Evolutionary conservation across 352 stramenopile species (phyloP), one percentile per base, ranked within the genome.

Genomic region (Globisporangium cylindrosporum): DNA sequence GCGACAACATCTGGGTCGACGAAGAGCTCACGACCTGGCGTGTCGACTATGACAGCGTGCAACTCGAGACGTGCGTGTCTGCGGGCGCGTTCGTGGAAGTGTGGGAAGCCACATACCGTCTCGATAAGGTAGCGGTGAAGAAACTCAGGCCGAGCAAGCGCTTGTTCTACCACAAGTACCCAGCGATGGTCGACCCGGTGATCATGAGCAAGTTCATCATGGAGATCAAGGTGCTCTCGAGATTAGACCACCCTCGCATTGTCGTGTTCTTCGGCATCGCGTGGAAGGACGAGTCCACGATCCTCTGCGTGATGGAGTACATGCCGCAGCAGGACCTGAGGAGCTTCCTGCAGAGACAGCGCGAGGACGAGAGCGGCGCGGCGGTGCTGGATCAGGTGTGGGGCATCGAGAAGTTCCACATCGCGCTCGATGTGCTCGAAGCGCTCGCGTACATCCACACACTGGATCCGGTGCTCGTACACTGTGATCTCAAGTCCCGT

Each of bases 241-340:
- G 73, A 5, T 70, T 89, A 1, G 73, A 89, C 56, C 80, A 86
- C 48, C 79, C 81, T 7, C 79, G 73, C 14, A 76, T 89, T 43
- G 72, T 89, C 4, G 67, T 77, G 18, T 88, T 89, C 55, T 82
- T 82, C 22, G 81, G 81, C 2, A 69, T 73, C 1, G 75, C 76
- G 9, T 89, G 81, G 81, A 73, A 64, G 15, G 71, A 53, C 24
- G 71, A 71, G 18, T 74, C 62, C 0, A 71, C 82, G 14, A 67
- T 83, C 59, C 71, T 79, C 36, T 73, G 74, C 1, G 59, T 81
- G 20, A 82, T 86, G 66, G 75, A 84, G 68, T 84, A 79, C 62
- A 68, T 85, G 67, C 75, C 75, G 7, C 71, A 81, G 48, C 73
- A 81, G 25, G 78, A 85, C 53, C 38, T 85, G 4, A 69, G 68